Percentiles rank a stretch among this genome's conserved stretches.
These are phyloP conservation scores for Metarhizium anisopliae DNA, from an alignment of 2,329 filamentous ascomycete genomes.

Conservation along the genomic window DNA sequence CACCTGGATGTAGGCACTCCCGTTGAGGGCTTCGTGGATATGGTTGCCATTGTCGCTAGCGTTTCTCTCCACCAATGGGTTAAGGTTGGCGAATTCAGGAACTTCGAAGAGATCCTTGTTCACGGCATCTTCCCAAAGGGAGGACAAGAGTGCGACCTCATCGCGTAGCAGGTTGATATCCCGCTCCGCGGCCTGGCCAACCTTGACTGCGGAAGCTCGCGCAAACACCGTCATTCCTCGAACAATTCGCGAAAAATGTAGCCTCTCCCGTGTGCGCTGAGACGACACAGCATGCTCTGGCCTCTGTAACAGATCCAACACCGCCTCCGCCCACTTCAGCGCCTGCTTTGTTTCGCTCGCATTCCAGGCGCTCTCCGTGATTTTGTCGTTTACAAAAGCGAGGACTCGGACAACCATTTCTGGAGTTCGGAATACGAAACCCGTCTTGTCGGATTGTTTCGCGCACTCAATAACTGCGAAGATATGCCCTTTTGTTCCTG, in stretches of 20 bases:
- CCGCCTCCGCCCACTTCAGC: constrained; percentile 34
- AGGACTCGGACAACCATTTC: constrained; percentile 27
- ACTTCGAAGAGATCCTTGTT: constrained; percentile 12
- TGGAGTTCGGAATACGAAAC: constrained; percentile 30
- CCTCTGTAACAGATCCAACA: constrained; percentile 41
- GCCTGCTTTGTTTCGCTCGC: constrained; percentile 30
- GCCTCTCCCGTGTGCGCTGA: constrained; percentile 9
- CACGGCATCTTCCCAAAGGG: constrained; percentile 16
- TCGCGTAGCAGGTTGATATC: constrained; percentile 18
- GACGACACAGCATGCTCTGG: constrained; percentile 24
- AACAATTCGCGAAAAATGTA: constrained; percentile 18
- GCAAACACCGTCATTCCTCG: constrained; percentile 23
- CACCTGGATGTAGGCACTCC: constrained; percentile 17
- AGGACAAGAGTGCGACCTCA: constrained; percentile 17
- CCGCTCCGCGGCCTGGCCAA: constrained; percentile 14
- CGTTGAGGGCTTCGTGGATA: constrained; percentile 12
- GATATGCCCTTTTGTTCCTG: constrained; percentile 31
- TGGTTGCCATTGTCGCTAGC: constrained; percentile 2
- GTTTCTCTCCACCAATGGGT: constrained; percentile 11
- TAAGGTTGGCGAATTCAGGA: constrained; percentile 16
- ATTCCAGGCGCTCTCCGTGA: constrained; percentile 27
- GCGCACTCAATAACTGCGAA: constrained; percentile 41
- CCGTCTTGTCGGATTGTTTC: constrained; percentile 35
- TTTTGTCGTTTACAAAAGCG: constrained; percentile 24
- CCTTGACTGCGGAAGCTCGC: constrained; percentile 17